Base-by-base conservation (phyloP, 129 eudicot species). In the Flaveria bidentis region DNA sequence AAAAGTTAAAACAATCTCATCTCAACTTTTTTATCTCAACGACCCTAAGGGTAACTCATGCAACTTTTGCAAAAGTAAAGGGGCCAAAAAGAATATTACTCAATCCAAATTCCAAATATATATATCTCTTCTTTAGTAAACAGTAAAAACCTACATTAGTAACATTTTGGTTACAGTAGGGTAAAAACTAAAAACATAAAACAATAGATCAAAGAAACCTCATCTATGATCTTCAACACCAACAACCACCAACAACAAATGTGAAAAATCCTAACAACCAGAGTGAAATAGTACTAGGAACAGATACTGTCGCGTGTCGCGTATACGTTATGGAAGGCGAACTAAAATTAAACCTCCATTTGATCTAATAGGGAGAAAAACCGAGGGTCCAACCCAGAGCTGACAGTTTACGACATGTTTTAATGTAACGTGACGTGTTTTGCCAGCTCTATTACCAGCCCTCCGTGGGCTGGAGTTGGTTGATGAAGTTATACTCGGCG, bases 321-420 rank as follows among this genome's bases (percentile, higher is more conserved):
- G 60, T 53, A 53, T 53, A 62, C 67, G 67, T 30, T 30, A 80
- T 75, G 91, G 85, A 82, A 86, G 87, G 85, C 69, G 78, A 81
- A 81, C 86, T 82, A 88, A 86, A 84, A 88, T 51, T 55, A 71
- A 84, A 83, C 89, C 91, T 85, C 91, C 89, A 81, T 76, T 70
- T 78, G 66, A 78, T 81, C 87, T 73, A 51, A 76, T 33, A 49
- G 22, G 28, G 77, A 64, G 63, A 82, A 70, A 84, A 81, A 87
- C 67, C 64, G 82, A 83, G 75, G 50, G 2, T 45, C 50, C 88
- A 49, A 2, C 2, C 16, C 53, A 49, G 53, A 49, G 17, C 53
- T 49, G 17, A 15, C 53, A 14, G 0, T 13, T 10, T 12, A 45
- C 10, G 49, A 45, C 41, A 36, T 7, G 41, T 36, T 36, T 36